Percentiles rank a stretch among this genome's conserved stretches.
Evolutionary conservation across 805 yeast genomes (phyloP).

Genomic region (Torulaspora gathmanii): DNA sequence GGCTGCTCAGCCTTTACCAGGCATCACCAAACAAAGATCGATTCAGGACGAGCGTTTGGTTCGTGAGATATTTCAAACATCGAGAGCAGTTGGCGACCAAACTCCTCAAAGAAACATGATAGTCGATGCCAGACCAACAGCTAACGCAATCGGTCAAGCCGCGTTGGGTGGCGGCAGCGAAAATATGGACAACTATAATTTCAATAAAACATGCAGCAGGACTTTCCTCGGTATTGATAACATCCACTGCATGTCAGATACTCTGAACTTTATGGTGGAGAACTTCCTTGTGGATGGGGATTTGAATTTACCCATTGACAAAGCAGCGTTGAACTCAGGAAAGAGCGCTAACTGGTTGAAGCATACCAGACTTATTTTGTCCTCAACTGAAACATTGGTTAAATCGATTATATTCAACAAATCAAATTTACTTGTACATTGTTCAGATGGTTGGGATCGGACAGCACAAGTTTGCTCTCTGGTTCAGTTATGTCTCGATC

Average conservation of each 20-base stretch:
- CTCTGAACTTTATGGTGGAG: constrained; percentile 57
- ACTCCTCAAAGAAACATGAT: constrained; percentile 53
- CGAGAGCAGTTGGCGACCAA: constrained; percentile 34
- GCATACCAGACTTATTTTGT: constrained; percentile 60
- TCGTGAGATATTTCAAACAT: constrained; percentile 64
- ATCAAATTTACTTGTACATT: constrained; percentile 81
- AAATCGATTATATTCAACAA: constrained; percentile 79
- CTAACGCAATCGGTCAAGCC: constrained; percentile 94
- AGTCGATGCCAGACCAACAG: constrained; percentile 86
- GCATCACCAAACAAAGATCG: constrained; percentile 79
- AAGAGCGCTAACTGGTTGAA: constrained; percentile 67
- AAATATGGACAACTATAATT: constrained; percentile 77
- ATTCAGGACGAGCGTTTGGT: constrained; percentile 86
- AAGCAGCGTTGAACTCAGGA: constrained; percentile 51
- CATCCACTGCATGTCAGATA: constrained; percentile 91
- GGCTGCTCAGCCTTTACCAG: constrained; percentile 90
- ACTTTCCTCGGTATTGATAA: constrained; percentile 88
- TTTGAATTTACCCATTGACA: constrained; percentile 48
- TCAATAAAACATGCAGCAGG: constrained; percentile 49
- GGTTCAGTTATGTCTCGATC: constrained; percentile 83
- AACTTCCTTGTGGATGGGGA: constrained; percentile 63
- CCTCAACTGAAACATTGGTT: constrained; percentile 70
- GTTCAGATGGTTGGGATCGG: constrained; percentile 99
- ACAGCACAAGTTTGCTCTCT: constrained; percentile 85
- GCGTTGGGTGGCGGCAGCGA: constrained; percentile 99